Base-by-base conservation (phyloP, 2,329 filamentous ascomycete species). In the Ophiostoma perfectum region DNA sequence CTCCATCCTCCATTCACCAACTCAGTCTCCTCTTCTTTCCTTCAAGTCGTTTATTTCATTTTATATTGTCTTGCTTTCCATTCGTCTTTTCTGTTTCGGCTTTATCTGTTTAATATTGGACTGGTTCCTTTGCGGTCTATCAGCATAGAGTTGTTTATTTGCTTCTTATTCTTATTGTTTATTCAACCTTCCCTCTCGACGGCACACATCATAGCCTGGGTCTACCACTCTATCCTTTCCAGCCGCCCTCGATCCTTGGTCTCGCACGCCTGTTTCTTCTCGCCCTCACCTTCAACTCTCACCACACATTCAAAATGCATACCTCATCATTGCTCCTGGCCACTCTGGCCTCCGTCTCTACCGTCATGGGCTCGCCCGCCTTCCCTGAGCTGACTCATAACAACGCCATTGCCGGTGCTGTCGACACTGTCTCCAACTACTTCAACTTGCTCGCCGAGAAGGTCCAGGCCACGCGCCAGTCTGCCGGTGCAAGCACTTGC, bases 381-480 rank as follows among this genome's bases (percentile, higher is more conserved):
- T 83, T 81, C 72, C 84, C 83, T 9, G 74, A 78, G 11, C 74
- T 82, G 71, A 80, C 80, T 71, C 70, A 78, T 72, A 75, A 78
- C 67, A 74, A 80, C 44, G 75, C 76, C 68, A 75, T 78, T 63
- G 77, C 81, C 36, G 78, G 77, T 60, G 78, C 78, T 27, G 73
- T 83, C 68, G 77, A 81, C 14, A 77, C 81, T n/a, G 75, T 88
- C 66, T 84, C 86, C 41, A 80, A 81, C 55, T 89, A 88, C 78
- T 89, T 89, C 79, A 84, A 85, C 75, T 76, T 85, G 72, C 75
- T 89, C 70, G 85, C 85, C 41, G 71, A 77, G 67, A 88, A 86
- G 76, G 80, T 86, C 62, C 80, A 84, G 73, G 76, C 78, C 41
- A 80, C 80, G 67, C 83, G 80, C 74, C 70, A 75, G 12, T 79